Percentiles rank a stretch among this genome's conserved stretches.
Conservation (phyloP, 2,329 filamentous ascomycete genomes). For the Aspergillus ochraceoroseus region DNA sequence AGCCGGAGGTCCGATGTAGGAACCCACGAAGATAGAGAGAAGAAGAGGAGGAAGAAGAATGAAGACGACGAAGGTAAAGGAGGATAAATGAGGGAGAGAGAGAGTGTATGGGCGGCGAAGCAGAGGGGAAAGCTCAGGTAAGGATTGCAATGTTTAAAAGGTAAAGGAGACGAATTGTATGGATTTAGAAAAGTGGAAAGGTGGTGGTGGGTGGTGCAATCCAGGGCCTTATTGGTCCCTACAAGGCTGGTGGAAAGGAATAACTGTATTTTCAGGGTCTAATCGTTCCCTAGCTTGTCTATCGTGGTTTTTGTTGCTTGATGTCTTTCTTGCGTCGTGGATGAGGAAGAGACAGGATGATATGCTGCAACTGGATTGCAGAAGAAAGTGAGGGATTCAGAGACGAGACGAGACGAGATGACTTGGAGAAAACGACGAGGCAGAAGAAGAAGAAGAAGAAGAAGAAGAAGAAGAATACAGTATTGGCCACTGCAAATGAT, state of each 20-base stretch:
- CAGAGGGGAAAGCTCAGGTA: constrained; percentile 15
- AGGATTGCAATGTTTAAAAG: background rate
- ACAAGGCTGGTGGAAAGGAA: constrained; percentile 19
- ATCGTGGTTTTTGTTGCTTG: constrained; percentile 3
- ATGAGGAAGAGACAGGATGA: constrained; percentile 4
- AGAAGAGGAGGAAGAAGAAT: constrained; percentile 11
- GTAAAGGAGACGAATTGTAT: constrained; percentile 1
- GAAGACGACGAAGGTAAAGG: constrained; percentile 12
- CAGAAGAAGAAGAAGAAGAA: constrained; percentile 13
- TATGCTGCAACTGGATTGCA: constrained; percentile 8
- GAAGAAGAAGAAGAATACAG: constrained; percentile 13
- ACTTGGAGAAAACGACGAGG: constrained; percentile 1
- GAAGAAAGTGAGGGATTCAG: constrained; percentile 12
- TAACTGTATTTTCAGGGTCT: constrained; percentile 15
- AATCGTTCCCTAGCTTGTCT: constrained; percentile 8
- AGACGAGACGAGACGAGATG: too few species aligned
- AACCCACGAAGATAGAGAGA: background rate
- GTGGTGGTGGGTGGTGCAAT: constrained; percentile 22
- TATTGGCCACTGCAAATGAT: constrained; percentile 14
- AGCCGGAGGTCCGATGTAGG: constrained; percentile 2
- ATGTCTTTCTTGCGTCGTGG: constrained; percentile 3
- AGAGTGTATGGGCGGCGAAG: constrained; percentile 13
- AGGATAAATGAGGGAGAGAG: constrained; percentile 11
- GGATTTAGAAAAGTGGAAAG: constrained; percentile 9
- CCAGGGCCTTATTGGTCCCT: constrained; percentile 22